A percentile compares a stretch with the other conserved stretches of the same genome.
Evolutionary conservation across 2,329 filamentous ascomycete genomes (phyloP).

Genomic region (Penicillium sp.): DNA sequence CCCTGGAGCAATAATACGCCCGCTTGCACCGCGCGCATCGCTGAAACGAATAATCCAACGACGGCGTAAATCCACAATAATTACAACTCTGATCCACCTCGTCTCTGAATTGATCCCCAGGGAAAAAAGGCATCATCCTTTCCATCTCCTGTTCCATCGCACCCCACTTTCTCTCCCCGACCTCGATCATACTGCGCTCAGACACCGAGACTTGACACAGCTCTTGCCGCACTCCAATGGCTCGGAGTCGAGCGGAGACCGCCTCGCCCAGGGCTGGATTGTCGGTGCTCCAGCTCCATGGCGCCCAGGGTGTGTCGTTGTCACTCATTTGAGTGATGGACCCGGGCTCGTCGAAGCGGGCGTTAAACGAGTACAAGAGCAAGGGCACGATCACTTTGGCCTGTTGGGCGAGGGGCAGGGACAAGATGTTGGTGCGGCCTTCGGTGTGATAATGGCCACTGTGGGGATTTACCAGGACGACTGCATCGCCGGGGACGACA

Average conservation of each 20-base stretch:
- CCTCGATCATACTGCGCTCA: background rate
- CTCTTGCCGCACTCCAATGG: background rate
- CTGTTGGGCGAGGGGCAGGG: background rate
- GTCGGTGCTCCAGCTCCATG: background rate
- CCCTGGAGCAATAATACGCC: background rate
- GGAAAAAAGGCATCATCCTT: background rate
- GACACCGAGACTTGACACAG: background rate
- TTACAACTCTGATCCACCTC: background rate
- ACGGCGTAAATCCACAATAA: background rate
- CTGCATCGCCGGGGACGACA: background rate
- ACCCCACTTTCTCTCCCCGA: background rate
- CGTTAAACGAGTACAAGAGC: background rate
- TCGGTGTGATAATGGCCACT: background rate
- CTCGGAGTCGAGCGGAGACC: background rate
- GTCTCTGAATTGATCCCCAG: background rate
- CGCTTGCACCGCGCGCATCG: background rate
- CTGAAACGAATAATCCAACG: background rate
- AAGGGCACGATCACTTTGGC: constrained; percentile 1
- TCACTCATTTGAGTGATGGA: background rate
- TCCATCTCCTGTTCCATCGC: background rate
- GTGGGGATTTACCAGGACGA: background rate
- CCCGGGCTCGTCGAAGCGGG: background rate
- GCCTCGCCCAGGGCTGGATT: background rate
- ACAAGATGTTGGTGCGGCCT: background rate
- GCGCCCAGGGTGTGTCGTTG: background rate